Evolutionary conservation across 169 alveolate species (phyloP).

Genomic region (Nephromyces sp.): DNA sequence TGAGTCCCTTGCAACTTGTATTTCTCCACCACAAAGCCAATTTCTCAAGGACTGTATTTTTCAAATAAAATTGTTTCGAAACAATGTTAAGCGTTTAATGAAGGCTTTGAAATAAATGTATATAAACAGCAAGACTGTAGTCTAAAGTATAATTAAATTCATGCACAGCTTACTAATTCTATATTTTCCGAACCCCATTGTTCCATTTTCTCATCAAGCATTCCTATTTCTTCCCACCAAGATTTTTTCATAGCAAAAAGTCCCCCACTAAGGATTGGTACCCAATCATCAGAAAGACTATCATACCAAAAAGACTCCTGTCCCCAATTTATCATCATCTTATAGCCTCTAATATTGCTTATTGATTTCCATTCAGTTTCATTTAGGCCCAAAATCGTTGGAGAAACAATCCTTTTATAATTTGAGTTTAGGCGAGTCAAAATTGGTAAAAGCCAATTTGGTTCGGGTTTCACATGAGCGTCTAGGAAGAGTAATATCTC

Average conservation of each 20-base stretch:
- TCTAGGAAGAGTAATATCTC: conserved; percentile 47
- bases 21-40: conserved; percentile 64
- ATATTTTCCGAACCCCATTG: conserved; percentile 62
- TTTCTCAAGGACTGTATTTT: conserved; percentile 30
- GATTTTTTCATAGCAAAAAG: conserved; percentile 39
- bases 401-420: conserved; percentile 52
- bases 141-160: neutral
- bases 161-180: conserved; percentile 18
- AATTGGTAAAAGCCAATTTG: conserved; percentile 33
- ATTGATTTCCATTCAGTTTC: conserved; percentile 35
- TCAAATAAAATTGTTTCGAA: neutral
- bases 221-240: conserved; percentile 62
- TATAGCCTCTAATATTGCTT: conserved; percentile 13
- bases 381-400: conserved; percentile 35
- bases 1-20: conserved; percentile 41
- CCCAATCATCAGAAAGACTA: conserved; percentile 36
- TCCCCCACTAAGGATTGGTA: too few species aligned
- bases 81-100: neutral
- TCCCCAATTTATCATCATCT: conserved; percentile 50
- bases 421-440: conserved; percentile 39
- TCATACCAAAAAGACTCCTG: conserved; percentile 56
- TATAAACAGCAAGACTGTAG: neutral
- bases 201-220: conserved; percentile 49
- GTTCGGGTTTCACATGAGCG: conserved; percentile 52
- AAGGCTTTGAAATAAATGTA: neutral